These are phyloP conservation scores for Skeletonema grethae DNA, from an alignment of 108 stramenopile genomes.

Conservation along the genomic window DNA sequence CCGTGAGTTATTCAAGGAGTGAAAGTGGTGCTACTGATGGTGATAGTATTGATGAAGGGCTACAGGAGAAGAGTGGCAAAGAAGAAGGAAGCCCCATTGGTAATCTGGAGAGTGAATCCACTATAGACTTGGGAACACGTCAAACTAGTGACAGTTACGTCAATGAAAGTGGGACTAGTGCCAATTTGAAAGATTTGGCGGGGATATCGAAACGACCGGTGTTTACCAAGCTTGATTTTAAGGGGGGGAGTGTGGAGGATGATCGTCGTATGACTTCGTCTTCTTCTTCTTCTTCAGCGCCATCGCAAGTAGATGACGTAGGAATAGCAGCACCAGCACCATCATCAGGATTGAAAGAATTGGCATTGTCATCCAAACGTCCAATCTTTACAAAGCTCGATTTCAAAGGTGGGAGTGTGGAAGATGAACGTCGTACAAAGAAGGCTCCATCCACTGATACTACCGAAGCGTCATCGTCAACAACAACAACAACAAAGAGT, in stretches of 20 bases:
- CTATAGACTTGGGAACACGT: background rate
- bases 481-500: background rate
- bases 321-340: background rate
- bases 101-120: background rate
- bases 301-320: background rate
- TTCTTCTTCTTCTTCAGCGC: background rate
- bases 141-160: background rate
- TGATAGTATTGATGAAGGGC: background rate
- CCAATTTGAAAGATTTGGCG: conserved; percentile 18
- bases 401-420: background rate
- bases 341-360: conserved; percentile 20
- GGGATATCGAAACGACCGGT: conserved; percentile 14
- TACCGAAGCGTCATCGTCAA: background rate
- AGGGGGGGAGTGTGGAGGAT: conserved; percentile 32
- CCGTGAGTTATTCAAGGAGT: background rate
- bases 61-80: background rate
- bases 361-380: conserved; percentile 22
- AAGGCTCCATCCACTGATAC: background rate
- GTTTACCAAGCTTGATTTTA: conserved; percentile 38
- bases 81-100: conserved; percentile 10
- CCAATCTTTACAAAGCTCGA: conserved; percentile 8
- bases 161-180: background rate
- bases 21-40: background rate
- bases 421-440: background rate
- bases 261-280: conserved; percentile 13